These are phyloP conservation scores for Camellia granthamiana DNA, from an alignment of 148 eudicot genomes.

Conservation along the genomic window DNA sequence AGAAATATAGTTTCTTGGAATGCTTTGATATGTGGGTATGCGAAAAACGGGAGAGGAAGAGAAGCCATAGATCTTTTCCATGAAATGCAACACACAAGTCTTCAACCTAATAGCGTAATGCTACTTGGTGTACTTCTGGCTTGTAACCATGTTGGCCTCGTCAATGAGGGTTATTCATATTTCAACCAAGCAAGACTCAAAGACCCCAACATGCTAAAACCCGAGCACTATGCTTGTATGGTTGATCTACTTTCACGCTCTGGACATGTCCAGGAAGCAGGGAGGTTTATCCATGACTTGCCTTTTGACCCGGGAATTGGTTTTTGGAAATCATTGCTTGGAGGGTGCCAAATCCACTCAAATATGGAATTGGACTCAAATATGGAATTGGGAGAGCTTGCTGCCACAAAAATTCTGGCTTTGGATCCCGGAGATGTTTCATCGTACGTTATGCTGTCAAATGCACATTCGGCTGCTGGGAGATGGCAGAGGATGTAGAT, in stretches of 20 bases:
- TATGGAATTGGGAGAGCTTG: conserved; percentile 40
- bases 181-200: conserved; percentile 39
- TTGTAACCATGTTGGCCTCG: conserved; percentile 50
- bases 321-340: conserved; percentile 59
- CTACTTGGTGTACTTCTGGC: conserved; percentile 50
- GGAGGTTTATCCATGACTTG: conserved; percentile 44
- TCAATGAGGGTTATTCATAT: conserved; percentile 37
- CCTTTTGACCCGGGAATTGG: conserved; percentile 56
- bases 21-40: conserved; percentile 49
- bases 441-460: conserved; percentile 54
- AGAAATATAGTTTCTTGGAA: conserved; percentile 55
- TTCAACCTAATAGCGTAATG: conserved; percentile 45
- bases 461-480: conserved; percentile 52
- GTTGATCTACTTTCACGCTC: conserved; percentile 51
- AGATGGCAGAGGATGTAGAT: conserved; percentile 36
- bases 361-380: conserved; percentile 43
- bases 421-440: conserved; percentile 53
- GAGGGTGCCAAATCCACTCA: conserved; percentile 55
- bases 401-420: conserved; percentile 39
- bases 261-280: conserved; percentile 42
- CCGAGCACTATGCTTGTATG: conserved; percentile 59
- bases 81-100: conserved; percentile 24
- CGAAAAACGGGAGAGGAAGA: conserved; percentile 47
- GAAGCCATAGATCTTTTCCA: conserved; percentile 28
- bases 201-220: conserved; percentile 31